A percentile compares a stretch with the other conserved stretches of the same genome.
phyloP scores from a whole-genome alignment of 768 basidiomycete genomes.

The Leucosporidium scottii region DNA sequence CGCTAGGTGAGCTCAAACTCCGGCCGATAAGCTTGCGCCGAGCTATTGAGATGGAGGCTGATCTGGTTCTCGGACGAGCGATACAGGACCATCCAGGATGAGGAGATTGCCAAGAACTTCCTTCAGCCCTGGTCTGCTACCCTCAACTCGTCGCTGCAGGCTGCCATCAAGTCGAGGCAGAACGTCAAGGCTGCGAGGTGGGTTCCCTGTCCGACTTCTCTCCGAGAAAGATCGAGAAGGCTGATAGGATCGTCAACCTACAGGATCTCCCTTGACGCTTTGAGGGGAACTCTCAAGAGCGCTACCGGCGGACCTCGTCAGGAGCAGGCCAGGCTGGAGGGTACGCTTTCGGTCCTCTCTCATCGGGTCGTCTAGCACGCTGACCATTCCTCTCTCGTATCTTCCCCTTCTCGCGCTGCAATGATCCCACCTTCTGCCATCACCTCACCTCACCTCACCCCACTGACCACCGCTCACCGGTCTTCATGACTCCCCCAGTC shows the following conservation, averaged over 20 bases:
- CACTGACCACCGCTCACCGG: not conserved
- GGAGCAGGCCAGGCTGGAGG: constrained; percentile 65
- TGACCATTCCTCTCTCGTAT: not conserved
- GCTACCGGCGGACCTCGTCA: constrained; percentile 50
- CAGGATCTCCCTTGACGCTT: constrained; percentile 38
- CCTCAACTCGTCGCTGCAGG: constrained; percentile 67
- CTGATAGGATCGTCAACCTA: too few species aligned
- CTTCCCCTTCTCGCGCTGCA: too few species aligned
- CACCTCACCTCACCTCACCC: not conserved
- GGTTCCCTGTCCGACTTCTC: not conserved
- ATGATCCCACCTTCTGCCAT: not conserved
- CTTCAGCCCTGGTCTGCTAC: constrained; percentile 82
- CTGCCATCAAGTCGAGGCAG: constrained; percentile 76
- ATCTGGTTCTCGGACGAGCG: too few species aligned
- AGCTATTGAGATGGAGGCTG: not conserved
- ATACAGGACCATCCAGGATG: constrained; percentile 15
- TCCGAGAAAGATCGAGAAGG: not conserved
- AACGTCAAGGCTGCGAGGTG: constrained; percentile 44
- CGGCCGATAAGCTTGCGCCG: constrained; percentile 46
- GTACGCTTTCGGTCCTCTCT: constrained; percentile 2
- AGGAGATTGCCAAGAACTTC: constrained; percentile 47
- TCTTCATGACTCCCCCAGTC: constrained; percentile 31
- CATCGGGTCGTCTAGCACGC: too few species aligned
- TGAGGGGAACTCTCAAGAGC: constrained; percentile 68
- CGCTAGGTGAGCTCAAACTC: constrained; percentile 45